Evolutionary conservation across 495 filamentous ascomycete genomes (phyloP).

Genomic region (Talaromyces stipitatus): DNA sequence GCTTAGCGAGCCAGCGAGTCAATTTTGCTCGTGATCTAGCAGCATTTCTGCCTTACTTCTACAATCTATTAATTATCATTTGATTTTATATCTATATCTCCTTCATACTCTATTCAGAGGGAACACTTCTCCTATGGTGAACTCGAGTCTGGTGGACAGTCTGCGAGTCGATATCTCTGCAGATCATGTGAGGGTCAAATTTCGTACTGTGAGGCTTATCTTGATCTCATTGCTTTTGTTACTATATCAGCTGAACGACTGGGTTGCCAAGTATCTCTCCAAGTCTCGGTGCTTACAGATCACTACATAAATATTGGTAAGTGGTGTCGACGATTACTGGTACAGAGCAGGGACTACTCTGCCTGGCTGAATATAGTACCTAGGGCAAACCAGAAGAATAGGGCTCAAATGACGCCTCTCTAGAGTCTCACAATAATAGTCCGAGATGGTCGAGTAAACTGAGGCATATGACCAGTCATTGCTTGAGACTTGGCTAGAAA

Average conservation of each 20-base stretch:
- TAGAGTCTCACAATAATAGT: too few relatives aligned
- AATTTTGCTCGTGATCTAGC: background rate
- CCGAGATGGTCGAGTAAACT: too few relatives aligned
- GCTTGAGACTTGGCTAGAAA: background rate
- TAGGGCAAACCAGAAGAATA: too few relatives aligned
- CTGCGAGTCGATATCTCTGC: background rate
- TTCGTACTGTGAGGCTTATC: background rate
- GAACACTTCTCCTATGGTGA: too few relatives aligned
- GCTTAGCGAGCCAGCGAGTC: background rate
- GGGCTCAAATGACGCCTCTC: too few relatives aligned
- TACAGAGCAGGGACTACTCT: too few relatives aligned
- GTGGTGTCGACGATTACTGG: too few relatives aligned
- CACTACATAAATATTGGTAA: too few relatives aligned
- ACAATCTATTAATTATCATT: background rate
- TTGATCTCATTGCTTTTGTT: background rate
- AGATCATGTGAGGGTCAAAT: constrained; percentile 1
- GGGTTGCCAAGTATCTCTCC: background rate
- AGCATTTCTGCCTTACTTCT: background rate
- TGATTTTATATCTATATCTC: background rate
- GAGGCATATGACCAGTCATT: too few relatives aligned
- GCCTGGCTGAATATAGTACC: too few relatives aligned
- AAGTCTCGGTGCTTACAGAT: background rate
- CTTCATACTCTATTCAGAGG: background rate
- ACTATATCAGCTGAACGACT: background rate
- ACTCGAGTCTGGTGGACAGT: too few relatives aligned